Conservation (phyloP, 805 yeast genomes). For the Zygosaccharomyces bailii region DNA sequence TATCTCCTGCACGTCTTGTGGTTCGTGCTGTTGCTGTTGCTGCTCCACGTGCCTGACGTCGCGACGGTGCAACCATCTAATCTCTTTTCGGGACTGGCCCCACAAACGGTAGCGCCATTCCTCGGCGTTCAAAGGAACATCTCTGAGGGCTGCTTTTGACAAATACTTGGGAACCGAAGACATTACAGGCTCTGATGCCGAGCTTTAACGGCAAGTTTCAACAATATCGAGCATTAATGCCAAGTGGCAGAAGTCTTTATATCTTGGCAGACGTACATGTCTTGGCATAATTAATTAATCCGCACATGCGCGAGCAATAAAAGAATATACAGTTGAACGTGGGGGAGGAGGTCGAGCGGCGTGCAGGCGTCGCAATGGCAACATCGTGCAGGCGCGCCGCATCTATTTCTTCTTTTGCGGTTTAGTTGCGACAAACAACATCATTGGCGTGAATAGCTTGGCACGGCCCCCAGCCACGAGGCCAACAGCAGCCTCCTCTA, state of each 20-base stretch:
- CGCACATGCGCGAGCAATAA: not conserved
- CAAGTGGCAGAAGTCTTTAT: not conserved
- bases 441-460: slow-evolving; percentile 95
- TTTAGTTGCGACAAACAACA: slow-evolving; percentile 79
- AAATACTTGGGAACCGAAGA: not conserved
- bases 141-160: slow-evolving; percentile 39
- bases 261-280: not conserved
- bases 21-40: slow-evolving; percentile 6
- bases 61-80: slow-evolving; percentile 38
- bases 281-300: not conserved
- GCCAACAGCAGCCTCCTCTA: slow-evolving; percentile 96
- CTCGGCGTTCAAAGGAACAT: slow-evolving; percentile 43
- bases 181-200: no score
- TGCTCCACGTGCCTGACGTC: slow-evolving; percentile 14
- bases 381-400: not conserved
- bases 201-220: no score
- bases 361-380: no score
- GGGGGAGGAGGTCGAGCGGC: no score
- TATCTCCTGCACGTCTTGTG: slow-evolving; percentile 19
- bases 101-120: slow-evolving; percentile 44
- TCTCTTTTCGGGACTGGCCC: slow-evolving; percentile 41
- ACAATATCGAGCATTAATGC: no score
- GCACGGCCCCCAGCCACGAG: slow-evolving; percentile 89
- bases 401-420: not conserved
- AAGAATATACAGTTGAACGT: slow-evolving; percentile 5